Evolutionary conservation across 1,284 basidiomycete species (phyloP).

Genomic region (Ceratobasidium sp.): DNA sequence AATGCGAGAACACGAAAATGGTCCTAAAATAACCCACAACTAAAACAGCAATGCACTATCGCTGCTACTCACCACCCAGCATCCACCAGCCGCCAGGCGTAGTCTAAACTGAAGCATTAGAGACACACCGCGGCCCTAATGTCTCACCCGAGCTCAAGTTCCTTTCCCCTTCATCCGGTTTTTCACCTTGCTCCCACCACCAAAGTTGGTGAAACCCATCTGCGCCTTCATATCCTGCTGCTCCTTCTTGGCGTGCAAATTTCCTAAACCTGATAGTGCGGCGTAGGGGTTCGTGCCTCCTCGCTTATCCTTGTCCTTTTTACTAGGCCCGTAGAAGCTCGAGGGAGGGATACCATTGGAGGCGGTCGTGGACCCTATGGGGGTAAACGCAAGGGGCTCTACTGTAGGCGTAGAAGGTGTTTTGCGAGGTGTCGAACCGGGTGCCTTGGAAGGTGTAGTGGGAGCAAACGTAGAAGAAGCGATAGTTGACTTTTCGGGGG

Average conservation of each 20-base stretch:
- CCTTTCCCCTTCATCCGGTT: constrained; percentile 34
- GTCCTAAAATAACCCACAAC: neutral
- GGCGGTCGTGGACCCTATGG: neutral
- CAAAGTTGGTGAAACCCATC: constrained; percentile 26
- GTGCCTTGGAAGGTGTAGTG: constrained; percentile 3
- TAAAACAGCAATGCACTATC: constrained; percentile 45
- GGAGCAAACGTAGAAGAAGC: neutral
- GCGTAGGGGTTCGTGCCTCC: neutral
- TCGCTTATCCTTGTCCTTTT: constrained; percentile 22
- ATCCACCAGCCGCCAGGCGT: neutral
- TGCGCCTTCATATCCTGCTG: neutral
- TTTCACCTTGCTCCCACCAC: neutral
- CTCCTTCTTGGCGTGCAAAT: constrained; percentile 24
- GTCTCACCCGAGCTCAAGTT: neutral
- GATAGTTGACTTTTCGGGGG: neutral
- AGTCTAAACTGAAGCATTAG: too few relatives aligned
- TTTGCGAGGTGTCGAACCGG: neutral
- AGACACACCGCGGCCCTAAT: too few relatives aligned
- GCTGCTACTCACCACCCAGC: constrained; percentile 16
- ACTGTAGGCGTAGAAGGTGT: too few relatives aligned
- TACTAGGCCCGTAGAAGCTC: constrained; percentile 20
- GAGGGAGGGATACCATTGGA: constrained; percentile 4
- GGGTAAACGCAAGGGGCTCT: neutral
- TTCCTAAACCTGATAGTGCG: neutral
- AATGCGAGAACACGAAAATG: constrained; percentile 23